Evolutionary conservation across 2,329 filamentous ascomycete genomes (phyloP).

Genomic region (Colletotrichum orbiculare): DNA sequence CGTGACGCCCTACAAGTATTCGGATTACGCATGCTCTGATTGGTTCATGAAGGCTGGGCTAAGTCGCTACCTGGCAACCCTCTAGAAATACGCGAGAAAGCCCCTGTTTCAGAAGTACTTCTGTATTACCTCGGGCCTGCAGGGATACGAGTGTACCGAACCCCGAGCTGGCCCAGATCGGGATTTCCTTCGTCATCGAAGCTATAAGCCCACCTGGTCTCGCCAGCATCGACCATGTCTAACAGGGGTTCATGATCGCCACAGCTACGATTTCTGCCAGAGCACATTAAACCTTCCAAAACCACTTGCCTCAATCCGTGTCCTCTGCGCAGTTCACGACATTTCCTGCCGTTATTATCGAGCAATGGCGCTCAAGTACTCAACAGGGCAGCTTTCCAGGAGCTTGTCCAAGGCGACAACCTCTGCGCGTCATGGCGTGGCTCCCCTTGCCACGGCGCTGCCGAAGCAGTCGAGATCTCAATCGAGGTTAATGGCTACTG

Average conservation of each 20-base stretch:
- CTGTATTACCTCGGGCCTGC: constrained; percentile 16
- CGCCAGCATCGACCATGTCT: constrained; percentile 17
- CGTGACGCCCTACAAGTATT: too few relatives aligned
- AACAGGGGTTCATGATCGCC: constrained; percentile 23
- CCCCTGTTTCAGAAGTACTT: neutral
- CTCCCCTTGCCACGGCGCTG: constrained; percentile 39
- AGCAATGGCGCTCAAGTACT: constrained; percentile 54
- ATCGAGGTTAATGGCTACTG: constrained; percentile 67
- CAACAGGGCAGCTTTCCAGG: constrained; percentile 50
- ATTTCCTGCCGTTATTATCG: neutral
- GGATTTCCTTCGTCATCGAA: constrained; percentile 37
- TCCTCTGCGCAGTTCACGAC: neutral
- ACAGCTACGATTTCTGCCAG: constrained; percentile 19
- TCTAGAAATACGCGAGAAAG: rapidly evolving
- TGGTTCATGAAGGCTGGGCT: neutral
- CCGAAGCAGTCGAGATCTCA: constrained; percentile 48
- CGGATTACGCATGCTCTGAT: constrained; percentile 29
- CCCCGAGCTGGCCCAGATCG: constrained; percentile 25
- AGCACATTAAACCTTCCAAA: constrained; percentile 1
- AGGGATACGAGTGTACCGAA: constrained; percentile 16
- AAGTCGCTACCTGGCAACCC: constrained; percentile 1
- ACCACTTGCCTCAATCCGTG: neutral
- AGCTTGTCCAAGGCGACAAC: constrained; percentile 38
- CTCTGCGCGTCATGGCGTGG: constrained; percentile 34
- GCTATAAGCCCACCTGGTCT: constrained; percentile 22